Conservation (phyloP, 2,329 filamentous ascomycete genomes). For the Curvularia verruculosa region DNA sequence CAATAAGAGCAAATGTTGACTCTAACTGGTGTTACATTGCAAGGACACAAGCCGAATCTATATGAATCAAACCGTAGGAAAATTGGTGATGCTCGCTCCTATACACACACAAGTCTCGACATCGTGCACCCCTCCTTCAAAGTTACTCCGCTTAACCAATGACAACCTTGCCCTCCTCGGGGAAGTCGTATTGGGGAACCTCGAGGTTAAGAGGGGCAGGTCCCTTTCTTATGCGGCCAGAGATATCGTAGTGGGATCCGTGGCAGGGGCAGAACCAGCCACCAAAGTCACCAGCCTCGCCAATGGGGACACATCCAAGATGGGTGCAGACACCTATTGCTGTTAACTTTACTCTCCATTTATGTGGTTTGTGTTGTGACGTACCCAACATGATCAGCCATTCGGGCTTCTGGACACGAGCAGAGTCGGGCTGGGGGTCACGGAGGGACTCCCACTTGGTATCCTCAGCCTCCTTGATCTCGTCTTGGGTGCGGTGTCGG, state of each 20-base stretch:
- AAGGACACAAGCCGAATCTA: slow-evolving; percentile 45
- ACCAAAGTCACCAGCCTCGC: slow-evolving; percentile 96
- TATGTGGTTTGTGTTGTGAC: background rate
- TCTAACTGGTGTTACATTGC: slow-evolving; percentile 49
- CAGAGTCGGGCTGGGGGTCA: slow-evolving; percentile 88
- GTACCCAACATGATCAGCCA: slow-evolving; percentile 98
- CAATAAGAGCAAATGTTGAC: slow-evolving; percentile 16
- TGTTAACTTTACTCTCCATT: slow-evolving; percentile 31
- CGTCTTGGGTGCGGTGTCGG: slow-evolving; percentile 90
- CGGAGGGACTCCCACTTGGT: slow-evolving; percentile 82
- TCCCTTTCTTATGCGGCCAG: slow-evolving; percentile 95
- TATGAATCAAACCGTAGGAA: slow-evolving; percentile 36
- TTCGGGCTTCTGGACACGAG: slow-evolving; percentile 97
- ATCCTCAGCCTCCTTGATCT: slow-evolving; percentile 94
- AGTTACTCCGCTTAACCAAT: slow-evolving; percentile 73
- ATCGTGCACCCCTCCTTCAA: slow-evolving; percentile 11
- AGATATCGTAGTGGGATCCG: slow-evolving; percentile 99
- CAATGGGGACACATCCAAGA: slow-evolving; percentile 98
- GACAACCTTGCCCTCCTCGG: slow-evolving; percentile 83
- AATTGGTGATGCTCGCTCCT: slow-evolving; percentile 43
- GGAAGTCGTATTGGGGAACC: slow-evolving; percentile 90
- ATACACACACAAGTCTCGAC: slow-evolving; percentile 37
- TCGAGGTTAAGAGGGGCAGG: slow-evolving; percentile 97
- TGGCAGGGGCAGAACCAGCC: slow-evolving; percentile 99
- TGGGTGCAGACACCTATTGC: slow-evolving; percentile 92